Evolutionary conservation across 768 basidiomycete genomes (phyloP).

Genomic region (Phallus indusiatus): DNA sequence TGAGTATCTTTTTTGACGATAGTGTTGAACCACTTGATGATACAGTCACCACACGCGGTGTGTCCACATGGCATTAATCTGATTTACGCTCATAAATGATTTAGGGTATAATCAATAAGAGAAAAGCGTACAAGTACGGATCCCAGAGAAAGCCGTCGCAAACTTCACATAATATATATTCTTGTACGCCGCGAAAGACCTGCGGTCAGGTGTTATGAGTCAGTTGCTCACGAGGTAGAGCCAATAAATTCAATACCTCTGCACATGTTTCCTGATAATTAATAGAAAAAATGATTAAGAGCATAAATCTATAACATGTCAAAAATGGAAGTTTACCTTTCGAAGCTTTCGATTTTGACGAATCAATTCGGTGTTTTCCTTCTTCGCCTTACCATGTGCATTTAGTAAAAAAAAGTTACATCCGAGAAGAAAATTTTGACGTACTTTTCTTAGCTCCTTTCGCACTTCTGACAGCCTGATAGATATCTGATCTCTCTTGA

Average conservation of each 20-base stretch:
- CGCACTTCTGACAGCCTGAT: background rate
- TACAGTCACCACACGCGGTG: conserved; percentile 54
- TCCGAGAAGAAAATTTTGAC: background rate
- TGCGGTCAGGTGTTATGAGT: background rate
- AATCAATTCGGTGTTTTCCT: background rate
- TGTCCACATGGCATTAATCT: conserved; percentile 64
- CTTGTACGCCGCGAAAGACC: conserved; percentile 30
- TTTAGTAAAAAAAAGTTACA: too few species aligned
- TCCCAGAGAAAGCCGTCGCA: conserved; percentile 57
- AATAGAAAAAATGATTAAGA: background rate
- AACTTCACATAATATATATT: conserved; percentile 52
- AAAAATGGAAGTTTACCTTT: background rate
- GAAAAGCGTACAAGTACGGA: conserved; percentile 47
- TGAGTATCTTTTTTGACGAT: conserved; percentile 40
- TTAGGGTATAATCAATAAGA: background rate
- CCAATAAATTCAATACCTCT: background rate
- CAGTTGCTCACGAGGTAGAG: background rate
- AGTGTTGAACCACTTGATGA: conserved; percentile 45
- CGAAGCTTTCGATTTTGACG: background rate
- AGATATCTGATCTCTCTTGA: background rate
- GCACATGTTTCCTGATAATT: background rate
- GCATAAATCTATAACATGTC: background rate
- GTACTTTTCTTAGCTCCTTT: background rate
- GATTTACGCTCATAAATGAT: background rate
- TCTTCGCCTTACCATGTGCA: background rate